phyloP scores from a whole-genome alignment of 1,284 basidiomycete genomes.

The Inonotus hispidus region DNA sequence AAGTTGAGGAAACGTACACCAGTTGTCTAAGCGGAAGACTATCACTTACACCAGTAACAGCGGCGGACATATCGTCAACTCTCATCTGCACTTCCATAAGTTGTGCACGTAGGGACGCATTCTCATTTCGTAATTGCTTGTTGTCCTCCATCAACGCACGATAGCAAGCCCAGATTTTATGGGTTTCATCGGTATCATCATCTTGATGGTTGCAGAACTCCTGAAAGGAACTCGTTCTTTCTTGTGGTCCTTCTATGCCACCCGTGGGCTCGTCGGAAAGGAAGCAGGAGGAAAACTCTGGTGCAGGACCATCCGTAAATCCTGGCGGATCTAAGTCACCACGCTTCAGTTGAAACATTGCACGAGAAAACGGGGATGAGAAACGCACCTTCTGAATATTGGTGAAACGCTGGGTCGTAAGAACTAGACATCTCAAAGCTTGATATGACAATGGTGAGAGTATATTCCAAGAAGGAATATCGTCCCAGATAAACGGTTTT shows the following conservation, averaged over 20 bases:
- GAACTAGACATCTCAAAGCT: too few relatives aligned
- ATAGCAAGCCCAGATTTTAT: neutral
- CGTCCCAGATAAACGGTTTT: too few relatives aligned
- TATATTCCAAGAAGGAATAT: too few relatives aligned
- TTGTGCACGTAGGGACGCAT: neutral
- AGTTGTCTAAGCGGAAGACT: neutral
- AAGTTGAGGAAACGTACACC: neutral
- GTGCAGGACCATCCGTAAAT: too few relatives aligned
- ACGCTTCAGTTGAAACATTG: too few relatives aligned
- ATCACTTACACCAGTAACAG: neutral
- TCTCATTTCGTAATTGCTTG: neutral
- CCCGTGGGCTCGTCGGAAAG: neutral
- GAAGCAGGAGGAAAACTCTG: too few relatives aligned
- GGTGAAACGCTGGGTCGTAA: too few relatives aligned
- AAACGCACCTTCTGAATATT: too few relatives aligned
- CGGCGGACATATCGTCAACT: neutral
- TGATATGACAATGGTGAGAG: too few relatives aligned
- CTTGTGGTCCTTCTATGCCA: neutral
- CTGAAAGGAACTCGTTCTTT: neutral
- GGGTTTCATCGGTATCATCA: neutral
- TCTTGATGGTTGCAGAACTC: neutral
- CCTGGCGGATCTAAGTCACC: too few relatives aligned
- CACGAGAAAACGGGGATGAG: too few relatives aligned
- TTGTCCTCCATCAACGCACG: neutral
- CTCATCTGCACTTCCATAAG: neutral